These are phyloP conservation scores for Hebeloma cylindrosporum DNA, from an alignment of 768 basidiomycete species.

Conservation along the genomic window DNA sequence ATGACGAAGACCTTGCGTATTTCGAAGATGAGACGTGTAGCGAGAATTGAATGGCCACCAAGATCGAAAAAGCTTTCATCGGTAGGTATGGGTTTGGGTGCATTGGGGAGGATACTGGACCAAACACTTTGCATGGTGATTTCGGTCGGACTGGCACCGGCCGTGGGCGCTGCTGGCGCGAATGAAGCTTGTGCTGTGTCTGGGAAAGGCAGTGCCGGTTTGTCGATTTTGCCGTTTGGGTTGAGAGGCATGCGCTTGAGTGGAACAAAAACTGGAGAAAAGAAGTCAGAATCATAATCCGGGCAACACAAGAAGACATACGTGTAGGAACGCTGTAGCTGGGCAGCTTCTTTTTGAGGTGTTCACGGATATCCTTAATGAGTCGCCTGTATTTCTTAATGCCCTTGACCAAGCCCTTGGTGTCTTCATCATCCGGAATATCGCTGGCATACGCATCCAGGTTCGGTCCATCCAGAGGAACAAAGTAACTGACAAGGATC, in stretches of 20 bases:
- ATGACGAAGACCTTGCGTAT: slow-evolving; percentile 90
- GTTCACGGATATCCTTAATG: slow-evolving; percentile 91
- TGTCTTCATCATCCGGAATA: slow-evolving; percentile 52
- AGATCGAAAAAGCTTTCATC: slow-evolving; percentile 98
- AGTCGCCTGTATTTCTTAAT: slow-evolving; percentile 81
- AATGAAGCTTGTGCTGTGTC: slow-evolving; percentile 77
- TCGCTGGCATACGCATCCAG: slow-evolving; percentile 75
- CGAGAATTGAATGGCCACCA: slow-evolving; percentile 97
- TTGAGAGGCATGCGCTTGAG: slow-evolving; percentile 95
- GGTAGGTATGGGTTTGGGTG: slow-evolving; percentile 74
- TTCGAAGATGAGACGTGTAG: slow-evolving; percentile 95
- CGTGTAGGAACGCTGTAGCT: slow-evolving; percentile 91
- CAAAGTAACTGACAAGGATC: slow-evolving; percentile 96
- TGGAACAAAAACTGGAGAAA: slow-evolving; percentile 83
- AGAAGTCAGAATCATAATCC: slow-evolving; percentile 3
- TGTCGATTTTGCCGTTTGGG: slow-evolving; percentile 99
- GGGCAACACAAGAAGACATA: slow-evolving; percentile 40
- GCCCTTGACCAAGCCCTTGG: slow-evolving; percentile 66
- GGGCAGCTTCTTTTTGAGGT: slow-evolving; percentile 95
- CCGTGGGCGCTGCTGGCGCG: slow-evolving; percentile 39
- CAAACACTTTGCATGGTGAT: slow-evolving; percentile 83
- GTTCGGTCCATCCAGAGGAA: slow-evolving; percentile 71
- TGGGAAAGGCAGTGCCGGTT: slow-evolving; percentile 96
- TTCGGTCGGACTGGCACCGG: slow-evolving; percentile 68
- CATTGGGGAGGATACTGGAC: slow-evolving; percentile 74